phyloP scores from a whole-genome alignment of 2,329 filamentous ascomycete species.

The Simplicillium aogashimaense region DNA sequence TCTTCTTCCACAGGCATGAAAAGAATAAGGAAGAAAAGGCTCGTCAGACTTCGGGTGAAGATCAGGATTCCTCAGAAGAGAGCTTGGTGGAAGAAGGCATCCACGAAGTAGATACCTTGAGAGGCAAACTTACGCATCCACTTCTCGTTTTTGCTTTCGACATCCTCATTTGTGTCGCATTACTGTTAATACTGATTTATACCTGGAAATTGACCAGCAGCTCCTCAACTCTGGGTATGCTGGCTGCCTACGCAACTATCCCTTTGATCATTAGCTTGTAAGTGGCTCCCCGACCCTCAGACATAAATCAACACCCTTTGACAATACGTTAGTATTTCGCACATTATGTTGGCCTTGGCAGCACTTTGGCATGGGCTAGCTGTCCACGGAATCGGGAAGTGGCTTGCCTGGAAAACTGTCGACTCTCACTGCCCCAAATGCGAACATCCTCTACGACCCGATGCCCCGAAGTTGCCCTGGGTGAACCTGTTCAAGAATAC shows the following conservation, averaged over 20 bases:
- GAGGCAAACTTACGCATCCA: slow-evolving; percentile 14
- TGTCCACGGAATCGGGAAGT: slow-evolving; percentile 25
- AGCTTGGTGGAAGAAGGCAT: slow-evolving; percentile 5
- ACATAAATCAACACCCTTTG: slow-evolving; percentile 2
- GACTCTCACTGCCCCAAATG: slow-evolving; percentile 30
- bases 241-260: slow-evolving; percentile 31
- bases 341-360: slow-evolving; percentile 25
- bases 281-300: slow-evolving; percentile 6
- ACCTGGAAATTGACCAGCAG: slow-evolving; percentile 23
- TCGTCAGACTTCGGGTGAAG: background rate
- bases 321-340: slow-evolving; percentile 19
- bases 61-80: slow-evolving; percentile 3
- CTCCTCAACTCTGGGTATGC: slow-evolving; percentile 23
- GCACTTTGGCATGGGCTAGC: slow-evolving; percentile 29
- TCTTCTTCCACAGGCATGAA: slow-evolving; percentile 12
- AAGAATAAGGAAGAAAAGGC: background rate
- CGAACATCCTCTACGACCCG: slow-evolving; percentile 24
- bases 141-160: slow-evolving; percentile 27
- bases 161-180: slow-evolving; percentile 21
- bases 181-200: slow-evolving; percentile 29
- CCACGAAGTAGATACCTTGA: slow-evolving; percentile 3
- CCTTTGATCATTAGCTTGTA: slow-evolving; percentile 31
- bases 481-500: slow-evolving; percentile 10
- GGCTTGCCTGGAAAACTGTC: slow-evolving; percentile 26
- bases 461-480: slow-evolving; percentile 26